Evolutionary conservation across 768 basidiomycete genomes (phyloP).

Genomic region (Boletellus sp.): DNA sequence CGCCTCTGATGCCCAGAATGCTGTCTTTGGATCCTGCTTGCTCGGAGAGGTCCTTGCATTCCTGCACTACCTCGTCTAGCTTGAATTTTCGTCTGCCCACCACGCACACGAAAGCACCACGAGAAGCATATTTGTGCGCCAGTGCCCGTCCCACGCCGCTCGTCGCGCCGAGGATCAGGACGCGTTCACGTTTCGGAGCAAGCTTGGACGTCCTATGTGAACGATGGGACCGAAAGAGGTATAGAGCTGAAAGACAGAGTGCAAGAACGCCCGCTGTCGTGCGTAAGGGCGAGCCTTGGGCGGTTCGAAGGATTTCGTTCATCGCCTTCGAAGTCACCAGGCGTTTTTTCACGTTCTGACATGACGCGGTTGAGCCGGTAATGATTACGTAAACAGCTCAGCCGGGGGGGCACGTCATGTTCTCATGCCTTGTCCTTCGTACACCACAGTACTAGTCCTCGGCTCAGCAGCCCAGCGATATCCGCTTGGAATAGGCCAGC

Average conservation of each 20-base stretch:
- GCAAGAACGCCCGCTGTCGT: slow-evolving; percentile 10
- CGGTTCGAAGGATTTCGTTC: not conserved
- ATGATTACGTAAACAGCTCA: too few relatives aligned
- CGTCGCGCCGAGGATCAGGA: slow-evolving; percentile 79
- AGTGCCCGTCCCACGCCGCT: slow-evolving; percentile 77
- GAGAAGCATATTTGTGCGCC: slow-evolving; percentile 63
- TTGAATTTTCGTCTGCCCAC: slow-evolving; percentile 61
- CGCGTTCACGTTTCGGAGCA: slow-evolving; percentile 54
- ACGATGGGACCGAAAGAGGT: slow-evolving; percentile 15
- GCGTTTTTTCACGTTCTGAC: too few relatives aligned
- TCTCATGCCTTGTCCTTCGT: too few relatives aligned
- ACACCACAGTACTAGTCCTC: too few relatives aligned
- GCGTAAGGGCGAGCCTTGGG: slow-evolving; percentile 5
- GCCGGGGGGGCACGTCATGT: too few relatives aligned
- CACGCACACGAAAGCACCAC: slow-evolving; percentile 75
- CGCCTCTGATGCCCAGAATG: slow-evolving; percentile 53
- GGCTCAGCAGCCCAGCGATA: too few relatives aligned
- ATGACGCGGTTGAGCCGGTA: too few relatives aligned
- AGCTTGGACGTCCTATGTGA: slow-evolving; percentile 36
- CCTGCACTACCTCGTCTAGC: slow-evolving; percentile 55
- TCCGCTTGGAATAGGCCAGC: too few relatives aligned
- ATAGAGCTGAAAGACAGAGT: slow-evolving; percentile 14
- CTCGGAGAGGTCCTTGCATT: slow-evolving; percentile 44
- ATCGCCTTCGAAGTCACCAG: slow-evolving; percentile 10
- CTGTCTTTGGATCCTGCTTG: slow-evolving; percentile 21